Conservation (phyloP, 225 moss, liverwort and hornwort genomes). For the Lunularia cruciata region DNA sequence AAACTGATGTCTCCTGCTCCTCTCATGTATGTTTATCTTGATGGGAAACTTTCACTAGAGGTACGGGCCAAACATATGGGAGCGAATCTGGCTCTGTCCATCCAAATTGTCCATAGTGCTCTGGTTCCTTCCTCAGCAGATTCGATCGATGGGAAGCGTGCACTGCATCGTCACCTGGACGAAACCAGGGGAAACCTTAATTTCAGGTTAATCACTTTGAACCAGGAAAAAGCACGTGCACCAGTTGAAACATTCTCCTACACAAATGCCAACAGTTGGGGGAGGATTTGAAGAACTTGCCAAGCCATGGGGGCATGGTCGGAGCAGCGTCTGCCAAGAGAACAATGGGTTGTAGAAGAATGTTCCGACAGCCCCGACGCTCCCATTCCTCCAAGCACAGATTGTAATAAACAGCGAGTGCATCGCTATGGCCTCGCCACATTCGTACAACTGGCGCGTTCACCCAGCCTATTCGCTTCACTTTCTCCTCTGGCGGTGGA, state of each 20-base stretch:
- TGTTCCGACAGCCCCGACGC: constrained; percentile 51
- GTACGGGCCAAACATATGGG: constrained; percentile 56
- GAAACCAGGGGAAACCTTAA: too few species aligned
- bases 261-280: background rate
- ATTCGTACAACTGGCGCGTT: constrained; percentile 57
- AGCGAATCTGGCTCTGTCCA: constrained; percentile 46
- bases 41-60: too few species aligned
- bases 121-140: constrained; percentile 54
- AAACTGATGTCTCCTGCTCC: too few species aligned
- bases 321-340: constrained; percentile 12
- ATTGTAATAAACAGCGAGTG: constrained; percentile 54
- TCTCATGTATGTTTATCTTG: too few species aligned
- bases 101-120: constrained; percentile 49
- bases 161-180: constrained; percentile 50
- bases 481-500: background rate
- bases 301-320: constrained; percentile 55
- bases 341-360: constrained; percentile 43
- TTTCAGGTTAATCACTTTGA: too few species aligned
- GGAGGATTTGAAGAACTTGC: constrained; percentile 12
- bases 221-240: background rate
- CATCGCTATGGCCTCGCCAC: constrained; percentile 59
- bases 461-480: constrained; percentile 46
- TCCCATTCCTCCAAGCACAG: constrained; percentile 49
- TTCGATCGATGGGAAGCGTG: constrained; percentile 62
- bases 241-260: background rate